Evolutionary conservation across 345 rosid species (phyloP).

Genomic region (Physaria fendleri): DNA sequence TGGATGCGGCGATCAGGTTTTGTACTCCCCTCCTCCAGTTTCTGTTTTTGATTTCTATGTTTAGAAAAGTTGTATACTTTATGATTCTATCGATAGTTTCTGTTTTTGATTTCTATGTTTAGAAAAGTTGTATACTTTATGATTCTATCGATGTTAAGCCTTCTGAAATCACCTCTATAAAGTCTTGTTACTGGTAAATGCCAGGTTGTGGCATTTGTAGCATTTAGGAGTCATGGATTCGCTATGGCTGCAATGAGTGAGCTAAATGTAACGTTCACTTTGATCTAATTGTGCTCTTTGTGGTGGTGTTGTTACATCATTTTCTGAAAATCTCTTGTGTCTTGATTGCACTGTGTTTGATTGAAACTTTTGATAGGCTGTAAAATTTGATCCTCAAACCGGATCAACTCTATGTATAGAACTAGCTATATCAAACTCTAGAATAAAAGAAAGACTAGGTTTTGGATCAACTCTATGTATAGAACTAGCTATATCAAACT

Average conservation of each 20-base stretch:
- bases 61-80: too few relatives aligned
- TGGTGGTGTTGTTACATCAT: neutral
- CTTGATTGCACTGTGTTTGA: neutral
- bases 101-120: neutral
- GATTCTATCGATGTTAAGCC: too few relatives aligned
- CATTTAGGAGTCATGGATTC: slow-evolving; percentile 63
- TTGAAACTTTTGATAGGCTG: slow-evolving; percentile 43
- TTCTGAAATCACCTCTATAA: too few relatives aligned
- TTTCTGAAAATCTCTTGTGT: neutral
- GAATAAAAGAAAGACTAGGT: slow-evolving; percentile 72
- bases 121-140: too few relatives aligned
- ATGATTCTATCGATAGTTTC: too few relatives aligned
- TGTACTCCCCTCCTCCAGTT: neutral
- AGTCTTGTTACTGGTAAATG: neutral
- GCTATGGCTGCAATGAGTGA: slow-evolving; percentile 66
- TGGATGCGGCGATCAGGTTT: slow-evolving; percentile 92
- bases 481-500: slow-evolving; percentile 83
- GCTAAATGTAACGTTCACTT: slow-evolving; percentile 54
- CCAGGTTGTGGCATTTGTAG: slow-evolving; percentile 91
- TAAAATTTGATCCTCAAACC: slow-evolving; percentile 78
- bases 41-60: neutral
- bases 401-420: slow-evolving; percentile 73
- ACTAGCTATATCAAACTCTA: slow-evolving; percentile 79
- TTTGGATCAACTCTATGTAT: slow-evolving; percentile 66
- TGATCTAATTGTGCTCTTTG: neutral